phyloP scores from a whole-genome alignment of 1,284 basidiomycete species.

The Fomitopsis palustris region DNA sequence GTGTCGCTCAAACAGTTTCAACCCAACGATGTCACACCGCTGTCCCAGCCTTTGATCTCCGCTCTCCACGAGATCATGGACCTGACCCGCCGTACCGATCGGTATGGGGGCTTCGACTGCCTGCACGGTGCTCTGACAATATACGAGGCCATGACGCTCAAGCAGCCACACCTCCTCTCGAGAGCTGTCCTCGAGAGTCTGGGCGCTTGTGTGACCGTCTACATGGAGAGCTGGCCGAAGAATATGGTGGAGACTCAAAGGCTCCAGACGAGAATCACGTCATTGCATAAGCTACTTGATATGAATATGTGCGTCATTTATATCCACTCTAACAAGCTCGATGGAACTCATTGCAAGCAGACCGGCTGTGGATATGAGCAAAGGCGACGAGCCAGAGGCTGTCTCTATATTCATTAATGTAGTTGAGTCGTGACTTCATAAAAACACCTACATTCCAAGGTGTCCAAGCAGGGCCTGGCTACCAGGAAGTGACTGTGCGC shows the following conservation, averaged over 20 bases:
- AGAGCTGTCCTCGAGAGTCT: background rate
- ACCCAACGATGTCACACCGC: background rate
- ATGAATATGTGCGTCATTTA: background rate
- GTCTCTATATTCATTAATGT: no score
- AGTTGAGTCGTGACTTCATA: no score
- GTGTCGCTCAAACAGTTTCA: background rate
- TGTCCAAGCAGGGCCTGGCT: no score
- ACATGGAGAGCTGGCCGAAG: background rate
- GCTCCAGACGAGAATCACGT: background rate
- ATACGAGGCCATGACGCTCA: background rate
- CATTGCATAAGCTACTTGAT: constrained; percentile 35
- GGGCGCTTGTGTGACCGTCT: background rate
- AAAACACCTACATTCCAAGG: no score
- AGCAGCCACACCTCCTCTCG: background rate
- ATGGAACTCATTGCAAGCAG: no score
- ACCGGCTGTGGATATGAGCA: no score
- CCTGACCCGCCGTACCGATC: background rate
- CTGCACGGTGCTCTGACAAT: background rate
- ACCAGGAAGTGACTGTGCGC: no score
- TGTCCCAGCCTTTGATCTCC: background rate
- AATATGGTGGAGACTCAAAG: background rate
- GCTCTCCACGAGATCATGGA: background rate
- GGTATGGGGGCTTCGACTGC: background rate
- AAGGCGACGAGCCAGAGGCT: no score
- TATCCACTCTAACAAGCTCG: background rate